Base-by-base conservation (phyloP, 2,329 filamentous ascomycete species). In the Sclerotinia minor region DNA sequence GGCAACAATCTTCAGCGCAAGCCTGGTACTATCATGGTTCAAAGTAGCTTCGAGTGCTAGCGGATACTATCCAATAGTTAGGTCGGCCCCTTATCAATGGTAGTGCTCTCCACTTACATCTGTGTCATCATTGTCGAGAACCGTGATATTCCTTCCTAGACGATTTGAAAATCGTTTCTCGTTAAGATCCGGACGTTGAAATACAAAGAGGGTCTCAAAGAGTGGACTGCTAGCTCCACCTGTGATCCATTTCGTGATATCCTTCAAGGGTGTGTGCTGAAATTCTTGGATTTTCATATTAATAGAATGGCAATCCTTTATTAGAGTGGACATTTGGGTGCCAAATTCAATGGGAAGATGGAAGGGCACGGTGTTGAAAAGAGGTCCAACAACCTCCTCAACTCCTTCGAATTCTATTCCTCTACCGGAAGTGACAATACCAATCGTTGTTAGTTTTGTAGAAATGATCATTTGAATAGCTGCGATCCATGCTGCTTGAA, bases 341-440 rank as follows among this genome's bases (percentile, higher is more conserved):
- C 78, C 74, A 0, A 77, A 71, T 8, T 78, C 69, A 19, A 84
- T 71, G 7, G 79, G 75, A 45, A 87, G 78, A 66, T 85, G 83
- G 75, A 90, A 92, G 0, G 94, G 92, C 1, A 97, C 81, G 0
- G 93, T 97, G 76, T 97, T 97, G 83, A 97, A 96, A 26, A 97
- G 80, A 0, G 94, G 94, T 0, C 94, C 94, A 53, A 95, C 84
- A 0, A 91, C 85, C 29, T 82, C 76, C 58, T 93, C 89, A 2
- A 88, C 84, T 2, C 82, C 82, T 9, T 89, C 83, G 17, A 92
- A 79, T 54, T 91, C 85, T 5, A 96, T 85, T 0, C 87, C 85
- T 69, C 94, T 85, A 0, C 94, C 94, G 8, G 93, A 95, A 0
- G 92, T 84, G 17, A 97, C 84, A 26, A 96, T 80, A 0, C 94